Conservation (phyloP, 2,329 filamentous ascomycete species). For the Paraphaeosphaeria minitans region DNA sequence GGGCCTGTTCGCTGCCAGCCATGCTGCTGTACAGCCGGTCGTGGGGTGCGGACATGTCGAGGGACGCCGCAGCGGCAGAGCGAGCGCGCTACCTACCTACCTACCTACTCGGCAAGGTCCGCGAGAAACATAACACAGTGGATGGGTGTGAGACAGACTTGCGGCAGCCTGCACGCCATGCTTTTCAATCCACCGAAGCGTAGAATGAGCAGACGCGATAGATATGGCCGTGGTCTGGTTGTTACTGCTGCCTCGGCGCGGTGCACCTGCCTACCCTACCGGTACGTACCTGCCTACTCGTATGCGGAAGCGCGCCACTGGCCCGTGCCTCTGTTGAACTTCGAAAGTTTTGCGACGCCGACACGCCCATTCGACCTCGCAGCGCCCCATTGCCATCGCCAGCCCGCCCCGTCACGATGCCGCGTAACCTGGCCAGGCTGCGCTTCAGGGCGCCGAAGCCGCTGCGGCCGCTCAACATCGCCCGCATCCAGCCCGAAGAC, state of each 20-base stretch:
- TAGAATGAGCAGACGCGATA: neutral
- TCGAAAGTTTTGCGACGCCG: constrained; percentile 16
- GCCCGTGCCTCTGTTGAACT: neutral
- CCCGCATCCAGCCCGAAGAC: constrained; percentile 14
- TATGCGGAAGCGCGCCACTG: constrained; percentile 16
- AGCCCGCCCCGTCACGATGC: constrained; percentile 28
- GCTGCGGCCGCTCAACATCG: constrained; percentile 23
- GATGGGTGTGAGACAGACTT: neutral
- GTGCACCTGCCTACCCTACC: too few species aligned
- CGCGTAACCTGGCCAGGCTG: constrained; percentile 36
- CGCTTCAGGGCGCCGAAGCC: constrained; percentile 27
- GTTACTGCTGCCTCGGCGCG: constrained; percentile 26
- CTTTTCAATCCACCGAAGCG: neutral
- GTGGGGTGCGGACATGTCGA: constrained; percentile 8
- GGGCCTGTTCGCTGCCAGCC: constrained; percentile 24
- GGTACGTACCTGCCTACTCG: too few species aligned
- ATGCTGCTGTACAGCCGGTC: constrained; percentile 32
- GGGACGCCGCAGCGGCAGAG: constrained; percentile 1
- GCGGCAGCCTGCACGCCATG: neutral
- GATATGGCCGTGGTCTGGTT: constrained; percentile 12
- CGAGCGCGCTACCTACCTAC: neutral
- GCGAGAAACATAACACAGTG: neutral
- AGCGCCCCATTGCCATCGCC: constrained; percentile 17
- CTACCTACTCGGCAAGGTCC: neutral
- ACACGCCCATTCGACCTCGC: neutral